Conservation (phyloP, 495 filamentous ascomycete genomes). For the Arthonia radiata region DNA sequence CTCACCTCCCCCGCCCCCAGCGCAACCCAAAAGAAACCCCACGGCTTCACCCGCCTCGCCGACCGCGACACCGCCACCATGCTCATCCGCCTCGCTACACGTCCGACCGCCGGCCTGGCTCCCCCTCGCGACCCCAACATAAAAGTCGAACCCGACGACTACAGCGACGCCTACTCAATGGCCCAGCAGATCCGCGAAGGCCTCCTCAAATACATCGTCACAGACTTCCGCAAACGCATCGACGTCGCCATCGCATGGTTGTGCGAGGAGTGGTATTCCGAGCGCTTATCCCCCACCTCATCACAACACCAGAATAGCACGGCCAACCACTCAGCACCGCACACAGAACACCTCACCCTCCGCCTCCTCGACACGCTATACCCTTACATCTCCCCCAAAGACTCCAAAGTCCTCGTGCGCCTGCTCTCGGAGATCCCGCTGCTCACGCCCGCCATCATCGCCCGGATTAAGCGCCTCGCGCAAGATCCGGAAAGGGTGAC, state of each 20-base stretch:
- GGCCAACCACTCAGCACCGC: no score
- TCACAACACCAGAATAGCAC: no score
- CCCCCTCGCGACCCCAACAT: conserved; percentile 21
- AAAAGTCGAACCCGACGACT: conserved; percentile 14
- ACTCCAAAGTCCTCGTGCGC: conserved; percentile 55
- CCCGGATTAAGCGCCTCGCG: conserved; percentile 55
- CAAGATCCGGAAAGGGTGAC: conserved; percentile 61
- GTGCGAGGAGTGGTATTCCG: conserved; percentile 95
- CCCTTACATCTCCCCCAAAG: conserved; percentile 62
- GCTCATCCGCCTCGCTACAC: conserved; percentile 63
- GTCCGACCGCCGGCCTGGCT: conserved; percentile 44
- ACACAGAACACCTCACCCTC: no score
- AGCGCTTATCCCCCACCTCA: no score
- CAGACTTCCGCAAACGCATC: conserved; percentile 72
- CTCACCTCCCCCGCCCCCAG: conserved; percentile 33
- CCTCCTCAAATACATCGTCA: conserved; percentile 59
- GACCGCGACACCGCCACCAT: conserved; percentile 68
- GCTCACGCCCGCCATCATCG: conserved; percentile 40
- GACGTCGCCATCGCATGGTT: conserved; percentile 77
- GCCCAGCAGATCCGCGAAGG: conserved; percentile 49
- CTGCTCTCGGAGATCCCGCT: conserved; percentile 83
- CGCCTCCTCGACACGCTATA: conserved; percentile 77
- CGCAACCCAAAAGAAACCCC: conserved; percentile 17
- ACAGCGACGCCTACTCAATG: conserved; percentile 16
- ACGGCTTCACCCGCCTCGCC: conserved; percentile 67